phyloP scores from a whole-genome alignment of 345 rosid genomes.

The Citrus trifoliata region DNA sequence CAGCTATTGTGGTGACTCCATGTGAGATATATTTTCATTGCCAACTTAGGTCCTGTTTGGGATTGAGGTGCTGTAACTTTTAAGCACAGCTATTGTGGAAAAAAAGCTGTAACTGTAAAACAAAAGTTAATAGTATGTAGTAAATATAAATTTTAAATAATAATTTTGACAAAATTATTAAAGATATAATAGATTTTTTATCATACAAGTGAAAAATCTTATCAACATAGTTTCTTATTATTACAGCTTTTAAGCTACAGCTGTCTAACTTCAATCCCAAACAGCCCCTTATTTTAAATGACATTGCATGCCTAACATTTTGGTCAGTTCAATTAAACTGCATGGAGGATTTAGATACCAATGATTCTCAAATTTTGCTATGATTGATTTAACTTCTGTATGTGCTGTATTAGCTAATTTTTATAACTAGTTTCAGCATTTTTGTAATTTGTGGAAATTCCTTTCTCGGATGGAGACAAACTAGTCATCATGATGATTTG shows the following conservation, averaged over 20 bases:
- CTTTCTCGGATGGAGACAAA: background rate
- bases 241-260: too few species aligned
- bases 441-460: background rate
- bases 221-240: too few species aligned
- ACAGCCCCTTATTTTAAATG: background rate
- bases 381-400: background rate
- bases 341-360: background rate
- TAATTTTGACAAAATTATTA: too few species aligned
- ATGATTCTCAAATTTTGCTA: background rate
- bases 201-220: too few species aligned
- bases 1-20: too few species aligned
- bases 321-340: background rate
- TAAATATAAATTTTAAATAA: too few species aligned
- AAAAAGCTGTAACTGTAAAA: too few species aligned
- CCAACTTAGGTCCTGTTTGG: background rate
- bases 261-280: too few species aligned
- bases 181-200: too few species aligned
- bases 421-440: background rate
- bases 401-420: background rate
- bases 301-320: background rate
- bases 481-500: background rate
- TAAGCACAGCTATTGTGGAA: too few species aligned
- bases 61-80: too few species aligned
- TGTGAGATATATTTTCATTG: conserved; percentile 29
- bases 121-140: too few species aligned